These are phyloP conservation scores for Sicyos edulis DNA, from an alignment of 306 rosid genomes.

Conservation along the genomic window DNA sequence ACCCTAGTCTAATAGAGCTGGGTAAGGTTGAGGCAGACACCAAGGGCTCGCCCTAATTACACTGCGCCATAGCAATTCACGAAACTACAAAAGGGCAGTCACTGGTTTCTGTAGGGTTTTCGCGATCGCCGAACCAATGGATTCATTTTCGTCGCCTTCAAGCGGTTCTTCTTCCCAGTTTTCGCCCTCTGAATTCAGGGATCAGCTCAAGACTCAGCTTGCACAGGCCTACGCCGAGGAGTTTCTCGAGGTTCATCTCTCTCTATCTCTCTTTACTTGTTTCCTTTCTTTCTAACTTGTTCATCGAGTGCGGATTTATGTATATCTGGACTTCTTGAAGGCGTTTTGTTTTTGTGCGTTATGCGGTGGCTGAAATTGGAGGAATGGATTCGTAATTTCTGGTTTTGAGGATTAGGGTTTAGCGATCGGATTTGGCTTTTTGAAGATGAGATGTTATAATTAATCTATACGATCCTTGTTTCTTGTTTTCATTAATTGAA, in stretches of 20 bases:
- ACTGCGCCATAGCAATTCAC: too few species aligned
- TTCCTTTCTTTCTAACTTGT: slow-evolving; percentile 19
- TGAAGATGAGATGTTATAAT: not conserved
- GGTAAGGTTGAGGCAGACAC: too few species aligned
- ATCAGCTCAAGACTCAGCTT: slow-evolving; percentile 72
- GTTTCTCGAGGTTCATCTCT: slow-evolving; percentile 66
- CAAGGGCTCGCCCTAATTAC: too few species aligned
- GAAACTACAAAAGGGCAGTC: not conserved
- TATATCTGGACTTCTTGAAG: not conserved
- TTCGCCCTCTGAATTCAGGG: slow-evolving; percentile 53
- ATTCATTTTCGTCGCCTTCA: slow-evolving; percentile 62
- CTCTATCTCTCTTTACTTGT: slow-evolving; percentile 4
- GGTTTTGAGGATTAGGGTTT: too few species aligned
- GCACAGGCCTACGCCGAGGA: slow-evolving; percentile 93
- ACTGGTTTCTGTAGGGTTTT: slow-evolving; percentile 18
- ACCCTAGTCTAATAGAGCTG: too few species aligned
- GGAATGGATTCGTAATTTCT: not conserved
- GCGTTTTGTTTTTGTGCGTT: not conserved
- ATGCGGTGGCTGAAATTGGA: not conserved
- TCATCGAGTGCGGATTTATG: not conserved
- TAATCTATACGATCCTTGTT: not conserved
- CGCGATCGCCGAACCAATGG: slow-evolving; percentile 37
- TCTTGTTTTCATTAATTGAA: not conserved
- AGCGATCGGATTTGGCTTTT: not conserved
- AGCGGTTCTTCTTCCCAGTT: slow-evolving; percentile 42